phyloP scores from a whole-genome alignment of 495 filamentous ascomycete species.

The Venustampulla echinocandica region DNA sequence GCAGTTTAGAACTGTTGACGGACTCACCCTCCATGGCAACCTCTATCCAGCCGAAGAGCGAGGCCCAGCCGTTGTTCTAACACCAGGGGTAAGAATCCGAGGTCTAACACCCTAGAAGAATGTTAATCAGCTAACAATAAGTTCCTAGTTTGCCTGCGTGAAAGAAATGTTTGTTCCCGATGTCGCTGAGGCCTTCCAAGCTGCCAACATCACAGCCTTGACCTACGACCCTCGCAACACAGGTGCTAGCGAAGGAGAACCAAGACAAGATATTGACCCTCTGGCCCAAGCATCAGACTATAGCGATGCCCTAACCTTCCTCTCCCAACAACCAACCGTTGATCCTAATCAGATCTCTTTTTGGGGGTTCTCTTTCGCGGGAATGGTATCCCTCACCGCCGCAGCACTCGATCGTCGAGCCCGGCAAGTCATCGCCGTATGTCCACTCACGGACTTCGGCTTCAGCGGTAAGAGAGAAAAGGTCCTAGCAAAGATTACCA shows the following conservation, averaged over 20 bases:
- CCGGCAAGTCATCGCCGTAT: slow-evolving; percentile 26
- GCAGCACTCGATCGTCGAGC: slow-evolving; percentile 27
- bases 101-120: neutral
- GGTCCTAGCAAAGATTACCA: slow-evolving; percentile 17
- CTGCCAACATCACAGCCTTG: slow-evolving; percentile 22
- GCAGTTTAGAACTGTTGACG: slow-evolving; percentile 25
- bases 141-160: slow-evolving; percentile 5
- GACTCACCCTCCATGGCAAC: slow-evolving; percentile 26
- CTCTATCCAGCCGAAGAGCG: slow-evolving; percentile 17
- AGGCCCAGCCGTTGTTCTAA: slow-evolving; percentile 22
- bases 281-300: slow-evolving; percentile 24
- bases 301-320: slow-evolving; percentile 27
- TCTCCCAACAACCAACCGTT: slow-evolving; percentile 17
- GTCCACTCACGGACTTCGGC: slow-evolving; percentile 12
- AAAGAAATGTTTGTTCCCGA: slow-evolving; percentile 8
- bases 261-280: slow-evolving; percentile 28
- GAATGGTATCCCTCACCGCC: slow-evolving; percentile 22
- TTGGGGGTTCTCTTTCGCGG: slow-evolving; percentile 28
- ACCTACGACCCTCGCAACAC: slow-evolving; percentile 31
- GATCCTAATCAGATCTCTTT: slow-evolving; percentile 23
- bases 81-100: slow-evolving; percentile 10
- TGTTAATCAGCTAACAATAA: neutral
- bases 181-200: slow-evolving; percentile 27
- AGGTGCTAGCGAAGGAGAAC: slow-evolving; percentile 30
- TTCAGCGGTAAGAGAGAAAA: neutral